Percentiles rank a stretch among this genome's conserved stretches.
Conservation (phyloP, 164 flowering plant genomes). For the Liriodendron chinense region DNA sequence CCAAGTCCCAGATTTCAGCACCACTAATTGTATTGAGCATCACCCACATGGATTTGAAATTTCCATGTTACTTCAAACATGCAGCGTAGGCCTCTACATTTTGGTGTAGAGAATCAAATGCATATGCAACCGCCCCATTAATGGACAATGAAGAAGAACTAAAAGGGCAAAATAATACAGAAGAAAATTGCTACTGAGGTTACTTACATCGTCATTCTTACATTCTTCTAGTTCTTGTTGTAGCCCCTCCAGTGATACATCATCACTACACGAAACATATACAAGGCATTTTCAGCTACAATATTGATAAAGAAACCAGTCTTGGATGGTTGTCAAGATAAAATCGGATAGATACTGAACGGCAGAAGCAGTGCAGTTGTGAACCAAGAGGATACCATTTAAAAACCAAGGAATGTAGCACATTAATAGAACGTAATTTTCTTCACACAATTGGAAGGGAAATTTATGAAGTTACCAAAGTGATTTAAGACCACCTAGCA, state of each 20-base stretch:
- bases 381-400: neutral
- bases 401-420: too few species aligned
- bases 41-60: too few species aligned
- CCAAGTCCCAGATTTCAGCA: too few species aligned
- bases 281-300: neutral
- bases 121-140: neutral
- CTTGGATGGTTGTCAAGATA: neutral
- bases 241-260: conserved; percentile 81
- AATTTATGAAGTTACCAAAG: too few species aligned
- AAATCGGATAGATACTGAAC: neutral
- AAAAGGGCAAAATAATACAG: neutral
- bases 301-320: neutral
- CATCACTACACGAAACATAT: conserved; percentile 45
- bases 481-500: neutral
- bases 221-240: conserved; percentile 91
- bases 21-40: too few species aligned
- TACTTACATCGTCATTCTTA: conserved; percentile 72
- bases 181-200: neutral
- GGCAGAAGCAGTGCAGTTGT: neutral
- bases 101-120: too few species aligned
- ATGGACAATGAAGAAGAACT: neutral
- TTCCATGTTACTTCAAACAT: too few species aligned
- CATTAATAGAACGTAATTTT: neutral
- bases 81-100: too few species aligned
- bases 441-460: neutral